Percentiles rank a stretch among this genome's conserved stretches.
Conservation (phyloP, 257 asterid genomes). For the Solanum arcanum region DNA sequence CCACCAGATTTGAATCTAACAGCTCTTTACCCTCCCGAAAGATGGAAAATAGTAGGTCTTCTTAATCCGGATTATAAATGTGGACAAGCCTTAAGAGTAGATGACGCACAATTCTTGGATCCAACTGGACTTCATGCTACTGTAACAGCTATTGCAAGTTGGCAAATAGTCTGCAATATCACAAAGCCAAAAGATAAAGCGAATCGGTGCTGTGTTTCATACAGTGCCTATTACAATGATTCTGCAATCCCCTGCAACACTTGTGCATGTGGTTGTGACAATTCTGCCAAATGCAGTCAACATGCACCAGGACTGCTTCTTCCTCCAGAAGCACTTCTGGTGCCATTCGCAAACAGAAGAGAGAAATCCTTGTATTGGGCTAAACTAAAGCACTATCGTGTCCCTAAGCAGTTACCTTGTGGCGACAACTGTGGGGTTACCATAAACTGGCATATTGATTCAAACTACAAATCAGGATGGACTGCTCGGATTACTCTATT, state of each 20-base stretch:
- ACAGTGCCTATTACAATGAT: conserved; percentile 65
- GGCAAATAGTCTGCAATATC: conserved; percentile 77
- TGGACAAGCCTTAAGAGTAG: conserved; percentile 65
- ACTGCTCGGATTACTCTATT: conserved; percentile 81
- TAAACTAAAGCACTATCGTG: conserved; percentile 16
- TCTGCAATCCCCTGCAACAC: conserved; percentile 67
- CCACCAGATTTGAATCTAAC: conserved; percentile 81
- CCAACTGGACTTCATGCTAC: conserved; percentile 47
- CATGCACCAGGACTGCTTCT: conserved; percentile 33
- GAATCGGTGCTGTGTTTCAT: conserved; percentile 69
- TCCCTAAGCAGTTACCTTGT: conserved; percentile 60
- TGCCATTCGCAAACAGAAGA: conserved; percentile 62
- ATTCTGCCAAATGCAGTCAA: conserved; percentile 17
- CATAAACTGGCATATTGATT: conserved; percentile 87
- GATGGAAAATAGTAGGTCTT: conserved; percentile 62
- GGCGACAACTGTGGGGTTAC: conserved; percentile 88
- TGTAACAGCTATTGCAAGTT: conserved; percentile 52
- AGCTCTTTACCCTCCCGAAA: conserved; percentile 65
- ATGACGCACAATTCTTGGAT: conserved; percentile 57
- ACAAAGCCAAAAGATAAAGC: conserved; percentile 46
- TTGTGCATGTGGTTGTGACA: conserved; percentile 78
- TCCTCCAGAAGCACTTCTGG: conserved; percentile 66
- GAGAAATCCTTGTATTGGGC: conserved; percentile 57
- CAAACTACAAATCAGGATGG: conserved; percentile 76
- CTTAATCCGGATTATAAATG: conserved; percentile 65